Evolutionary conservation across 768 basidiomycete genomes (phyloP).

Genomic region (Pleurotus eryngii): DNA sequence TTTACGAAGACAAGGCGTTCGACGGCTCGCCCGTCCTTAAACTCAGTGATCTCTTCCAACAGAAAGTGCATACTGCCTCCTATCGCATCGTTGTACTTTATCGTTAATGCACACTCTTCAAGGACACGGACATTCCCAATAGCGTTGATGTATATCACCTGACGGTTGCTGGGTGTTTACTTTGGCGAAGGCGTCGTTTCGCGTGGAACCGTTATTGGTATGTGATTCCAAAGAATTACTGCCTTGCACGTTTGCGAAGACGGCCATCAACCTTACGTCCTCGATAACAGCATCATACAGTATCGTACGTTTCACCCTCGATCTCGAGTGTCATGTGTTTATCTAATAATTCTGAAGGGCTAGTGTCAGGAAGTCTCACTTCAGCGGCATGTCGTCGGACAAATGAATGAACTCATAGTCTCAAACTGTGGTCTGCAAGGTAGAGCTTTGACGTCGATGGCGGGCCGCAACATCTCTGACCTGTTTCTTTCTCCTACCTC

Average conservation of each 20-base stretch:
- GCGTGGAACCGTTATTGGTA: constrained; percentile 79
- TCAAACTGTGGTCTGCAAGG: too few relatives aligned
- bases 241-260: constrained; percentile 19
- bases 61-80: constrained; percentile 40
- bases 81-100: not conserved
- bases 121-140: constrained; percentile 89
- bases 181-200: constrained; percentile 85
- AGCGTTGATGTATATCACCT: constrained; percentile 91
- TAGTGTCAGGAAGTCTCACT: constrained; percentile 73
- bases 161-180: constrained; percentile 85
- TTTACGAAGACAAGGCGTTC: constrained; percentile 81
- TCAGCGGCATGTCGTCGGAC: constrained; percentile 49
- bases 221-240: not conserved
- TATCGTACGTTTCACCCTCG: constrained; percentile 41
- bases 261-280: constrained; percentile 76
- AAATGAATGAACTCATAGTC: too few relatives aligned
- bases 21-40: constrained; percentile 92
- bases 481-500: too few relatives aligned
- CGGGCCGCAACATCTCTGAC: too few relatives aligned
- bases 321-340: not conserved
- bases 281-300: constrained; percentile 76
- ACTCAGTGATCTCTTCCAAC: constrained; percentile 95
- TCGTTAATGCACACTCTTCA: constrained; percentile 43
- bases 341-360: constrained; percentile 28
- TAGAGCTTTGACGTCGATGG: too few relatives aligned